These are phyloP conservation scores for Aquilaria yunnanensis DNA, from an alignment of 345 rosid species.

Conservation along the genomic window DNA sequence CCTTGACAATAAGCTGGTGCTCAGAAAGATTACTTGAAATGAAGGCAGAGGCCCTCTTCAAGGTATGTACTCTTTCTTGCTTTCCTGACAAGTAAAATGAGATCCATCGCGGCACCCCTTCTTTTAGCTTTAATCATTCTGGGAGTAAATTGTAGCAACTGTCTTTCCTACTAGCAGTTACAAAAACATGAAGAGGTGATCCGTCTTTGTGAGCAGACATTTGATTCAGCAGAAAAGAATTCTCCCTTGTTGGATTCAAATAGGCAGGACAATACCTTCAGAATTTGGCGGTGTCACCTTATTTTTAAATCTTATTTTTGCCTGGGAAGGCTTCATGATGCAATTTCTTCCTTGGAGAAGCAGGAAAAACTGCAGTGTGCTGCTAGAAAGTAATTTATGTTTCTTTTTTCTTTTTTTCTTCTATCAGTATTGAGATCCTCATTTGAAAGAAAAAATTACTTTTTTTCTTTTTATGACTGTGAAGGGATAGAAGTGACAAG, in stretches of 20 bases:
- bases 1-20: slow-evolving; percentile 49
- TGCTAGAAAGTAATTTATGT: slow-evolving; percentile 34
- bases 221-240: slow-evolving; percentile 68
- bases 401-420: not conserved
- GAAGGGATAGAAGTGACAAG: slow-evolving; percentile 36
- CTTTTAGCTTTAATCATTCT: slow-evolving; percentile 3
- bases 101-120: not conserved
- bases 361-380: slow-evolving; percentile 39
- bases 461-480: slow-evolving; percentile 6
- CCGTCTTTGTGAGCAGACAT: slow-evolving; percentile 73
- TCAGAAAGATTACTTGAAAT: slow-evolving; percentile 77
- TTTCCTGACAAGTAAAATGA: not conserved
- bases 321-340: slow-evolving; percentile 91
- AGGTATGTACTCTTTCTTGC: slow-evolving; percentile 37
- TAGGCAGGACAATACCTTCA: slow-evolving; percentile 35
- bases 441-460: not conserved
- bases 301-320: slow-evolving; percentile 70
- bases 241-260: slow-evolving; percentile 26
- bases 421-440: too few species aligned
- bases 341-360: slow-evolving; percentile 60
- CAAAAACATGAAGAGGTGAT: slow-evolving; percentile 77
- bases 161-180: slow-evolving; percentile 49
- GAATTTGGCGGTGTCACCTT: slow-evolving; percentile 61
- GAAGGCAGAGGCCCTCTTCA: slow-evolving; percentile 79
- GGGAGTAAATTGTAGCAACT: slow-evolving; percentile 10